Evolutionary conservation across 225 moss, liverwort and hornwort species (phyloP).

Genomic region (Marchantia polymorpha): DNA sequence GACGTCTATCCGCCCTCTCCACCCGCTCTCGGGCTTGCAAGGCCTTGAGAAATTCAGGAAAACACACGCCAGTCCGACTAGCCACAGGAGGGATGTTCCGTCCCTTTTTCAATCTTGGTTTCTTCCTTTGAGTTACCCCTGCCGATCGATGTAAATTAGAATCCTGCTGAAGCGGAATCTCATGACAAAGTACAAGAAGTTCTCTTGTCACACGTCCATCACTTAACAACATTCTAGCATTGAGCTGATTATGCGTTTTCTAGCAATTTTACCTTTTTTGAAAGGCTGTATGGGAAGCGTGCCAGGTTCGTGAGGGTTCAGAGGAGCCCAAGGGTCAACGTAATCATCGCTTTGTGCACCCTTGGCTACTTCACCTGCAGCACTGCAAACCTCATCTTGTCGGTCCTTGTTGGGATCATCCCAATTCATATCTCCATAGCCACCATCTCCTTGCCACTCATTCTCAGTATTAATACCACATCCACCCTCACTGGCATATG

Average conservation of each 20-base stretch:
- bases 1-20: slow-evolving; percentile 30
- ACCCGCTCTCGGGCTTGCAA: slow-evolving; percentile 35
- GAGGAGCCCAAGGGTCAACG: slow-evolving; percentile 47
- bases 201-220: too few relatives aligned
- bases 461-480: slow-evolving; percentile 23
- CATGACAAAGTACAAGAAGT: not conserved
- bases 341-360: slow-evolving; percentile 29
- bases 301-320: slow-evolving; percentile 54
- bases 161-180: not conserved
- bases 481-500: slow-evolving; percentile 13
- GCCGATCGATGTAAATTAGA: slow-evolving; percentile 13
- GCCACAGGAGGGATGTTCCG: slow-evolving; percentile 12
- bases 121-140: slow-evolving; percentile 43
- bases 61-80: slow-evolving; percentile 35
- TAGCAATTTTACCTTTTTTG: slow-evolving; percentile 38
- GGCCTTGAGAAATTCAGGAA: slow-evolving; percentile 50
- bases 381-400: not conserved
- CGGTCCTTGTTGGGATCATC: slow-evolving; percentile 25
- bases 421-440: slow-evolving; percentile 40
- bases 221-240: not conserved
- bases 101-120: slow-evolving; percentile 22
- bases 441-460: slow-evolving; percentile 34
- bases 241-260: too few relatives aligned
- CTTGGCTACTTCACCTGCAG: not conserved
- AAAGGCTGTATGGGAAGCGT: slow-evolving; percentile 40